Percentiles rank a stretch among this genome's conserved stretches.
These are phyloP conservation scores for Penicillium brasilianum DNA, from an alignment of 2,329 filamentous ascomycete genomes.

Conservation along the genomic window DNA sequence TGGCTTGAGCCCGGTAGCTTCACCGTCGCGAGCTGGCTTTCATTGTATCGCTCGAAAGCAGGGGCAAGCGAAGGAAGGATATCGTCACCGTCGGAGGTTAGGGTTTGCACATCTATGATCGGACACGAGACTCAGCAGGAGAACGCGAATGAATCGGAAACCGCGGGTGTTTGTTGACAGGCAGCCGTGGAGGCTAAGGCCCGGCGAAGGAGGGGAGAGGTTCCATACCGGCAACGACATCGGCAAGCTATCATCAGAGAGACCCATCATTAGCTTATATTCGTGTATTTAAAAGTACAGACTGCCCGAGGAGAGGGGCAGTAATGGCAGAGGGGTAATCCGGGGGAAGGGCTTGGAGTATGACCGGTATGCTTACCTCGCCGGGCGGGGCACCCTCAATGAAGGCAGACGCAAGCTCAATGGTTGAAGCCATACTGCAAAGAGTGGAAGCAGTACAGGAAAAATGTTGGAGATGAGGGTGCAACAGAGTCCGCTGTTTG, in stretches of 20 bases:
- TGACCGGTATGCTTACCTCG: slow-evolving; percentile 68
- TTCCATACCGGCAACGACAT: slow-evolving; percentile 79
- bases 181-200: slow-evolving; percentile 2
- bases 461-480: slow-evolving; percentile 1
- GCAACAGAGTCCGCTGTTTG: slow-evolving; percentile 12
- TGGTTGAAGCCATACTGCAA: slow-evolving; percentile 49
- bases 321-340: slow-evolving; percentile 13
- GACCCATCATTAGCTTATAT: slow-evolving; percentile 34
- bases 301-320: neutral
- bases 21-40: slow-evolving; percentile 86
- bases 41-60: slow-evolving; percentile 93
- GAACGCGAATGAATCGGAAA: slow-evolving; percentile 15
- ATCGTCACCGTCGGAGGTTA: slow-evolving; percentile 72
- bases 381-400: slow-evolving; percentile 93
- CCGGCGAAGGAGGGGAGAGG: slow-evolving; percentile 17
- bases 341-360: slow-evolving; percentile 11
- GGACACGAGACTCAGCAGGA: slow-evolving; percentile 24
- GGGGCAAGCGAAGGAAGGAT: slow-evolving; percentile 75
- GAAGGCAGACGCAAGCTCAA: slow-evolving; percentile 77
- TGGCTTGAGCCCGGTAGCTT: slow-evolving; percentile 88
- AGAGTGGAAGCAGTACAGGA: neutral
- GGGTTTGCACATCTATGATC: slow-evolving; percentile 79
- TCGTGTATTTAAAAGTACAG: slow-evolving; percentile 8
- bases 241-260: slow-evolving; percentile 68
- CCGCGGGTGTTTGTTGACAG: slow-evolving; percentile 7